Evolutionary conservation across 441 rosid genomes (phyloP).

Genomic region (Adansonia madagascariensis): DNA sequence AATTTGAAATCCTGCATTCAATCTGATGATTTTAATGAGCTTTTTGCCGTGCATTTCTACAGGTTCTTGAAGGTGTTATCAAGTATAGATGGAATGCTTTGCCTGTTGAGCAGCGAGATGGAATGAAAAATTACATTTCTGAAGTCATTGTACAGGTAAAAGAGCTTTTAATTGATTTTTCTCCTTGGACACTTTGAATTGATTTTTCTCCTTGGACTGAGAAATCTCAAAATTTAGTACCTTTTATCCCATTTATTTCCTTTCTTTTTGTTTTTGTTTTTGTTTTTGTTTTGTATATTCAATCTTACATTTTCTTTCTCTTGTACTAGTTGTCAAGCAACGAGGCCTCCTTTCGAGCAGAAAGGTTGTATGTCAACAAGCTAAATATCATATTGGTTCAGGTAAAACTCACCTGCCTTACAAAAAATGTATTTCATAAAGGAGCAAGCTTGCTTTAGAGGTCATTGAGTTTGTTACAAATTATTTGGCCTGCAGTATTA

Average conservation of each 20-base stretch:
- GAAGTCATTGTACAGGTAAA: constrained; percentile 98
- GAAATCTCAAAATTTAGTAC: background rate
- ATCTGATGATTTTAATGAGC: constrained; percentile 1
- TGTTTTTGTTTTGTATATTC: background rate
- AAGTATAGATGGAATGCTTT: constrained; percentile 99
- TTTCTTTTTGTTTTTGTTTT: background rate
- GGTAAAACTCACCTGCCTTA: constrained; percentile 46
- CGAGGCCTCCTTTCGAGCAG: constrained; percentile 83
- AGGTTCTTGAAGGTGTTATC: constrained; percentile 98
- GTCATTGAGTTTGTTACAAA: constrained; percentile 10
- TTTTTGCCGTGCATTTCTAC: constrained; percentile 28
- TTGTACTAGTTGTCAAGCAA: constrained; percentile 77
- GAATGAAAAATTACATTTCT: constrained; percentile 99
- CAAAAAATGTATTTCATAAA: constrained; percentile 4
- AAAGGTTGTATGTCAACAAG: constrained; percentile 95
- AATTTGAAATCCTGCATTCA: background rate
- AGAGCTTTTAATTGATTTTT: background rate
- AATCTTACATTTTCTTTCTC: constrained; percentile 18
- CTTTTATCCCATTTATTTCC: constrained; percentile 1
- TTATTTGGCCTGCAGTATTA: background rate
- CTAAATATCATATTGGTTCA: constrained; percentile 93
- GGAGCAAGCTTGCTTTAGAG: background rate
- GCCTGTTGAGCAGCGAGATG: constrained; percentile 97
- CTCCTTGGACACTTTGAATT: background rate
- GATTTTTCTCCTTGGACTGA: background rate